Conservation (phyloP, 257 asterid genomes). For the Penstemon eatonii region DNA sequence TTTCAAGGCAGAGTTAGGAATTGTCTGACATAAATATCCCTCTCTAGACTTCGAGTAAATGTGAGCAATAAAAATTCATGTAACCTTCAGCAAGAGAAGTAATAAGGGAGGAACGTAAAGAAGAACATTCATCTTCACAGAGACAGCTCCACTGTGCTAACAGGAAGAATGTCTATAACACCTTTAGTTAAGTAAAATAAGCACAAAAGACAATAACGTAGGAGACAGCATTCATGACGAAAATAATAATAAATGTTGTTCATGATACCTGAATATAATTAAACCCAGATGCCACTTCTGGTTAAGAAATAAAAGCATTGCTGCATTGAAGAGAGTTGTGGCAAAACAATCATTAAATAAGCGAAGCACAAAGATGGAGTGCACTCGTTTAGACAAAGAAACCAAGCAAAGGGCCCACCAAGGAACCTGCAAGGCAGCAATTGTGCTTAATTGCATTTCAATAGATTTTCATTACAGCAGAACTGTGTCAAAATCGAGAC, state of each 20-base stretch:
- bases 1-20: conserved; percentile 23
- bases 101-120: conserved; percentile 81
- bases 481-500: background rate
- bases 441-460: background rate
- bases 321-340: conserved; percentile 76
- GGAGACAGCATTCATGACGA: conserved; percentile 15
- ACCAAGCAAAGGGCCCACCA: conserved; percentile 97
- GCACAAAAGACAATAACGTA: conserved; percentile 20
- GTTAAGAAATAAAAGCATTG: conserved; percentile 66
- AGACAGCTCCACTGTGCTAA: conserved; percentile 90
- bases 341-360: conserved; percentile 98
- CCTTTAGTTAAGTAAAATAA: conserved; percentile 41
- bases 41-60: conserved; percentile 8
- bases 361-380: conserved; percentile 93
- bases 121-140: conserved; percentile 93
- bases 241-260: conserved; percentile 3
- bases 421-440: conserved; percentile 68
- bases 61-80: conserved; percentile 16
- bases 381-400: conserved; percentile 80
- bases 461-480: background rate
- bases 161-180: conserved; percentile 46
- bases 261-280: conserved; percentile 78
- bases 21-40: conserved; percentile 6
- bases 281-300: conserved; percentile 95
- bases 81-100: conserved; percentile 83